A percentile compares a stretch with the other conserved stretches of the same genome.
Evolutionary conservation across 1,284 basidiomycete genomes (phyloP).

Genomic region (Volvariella volvacea): DNA sequence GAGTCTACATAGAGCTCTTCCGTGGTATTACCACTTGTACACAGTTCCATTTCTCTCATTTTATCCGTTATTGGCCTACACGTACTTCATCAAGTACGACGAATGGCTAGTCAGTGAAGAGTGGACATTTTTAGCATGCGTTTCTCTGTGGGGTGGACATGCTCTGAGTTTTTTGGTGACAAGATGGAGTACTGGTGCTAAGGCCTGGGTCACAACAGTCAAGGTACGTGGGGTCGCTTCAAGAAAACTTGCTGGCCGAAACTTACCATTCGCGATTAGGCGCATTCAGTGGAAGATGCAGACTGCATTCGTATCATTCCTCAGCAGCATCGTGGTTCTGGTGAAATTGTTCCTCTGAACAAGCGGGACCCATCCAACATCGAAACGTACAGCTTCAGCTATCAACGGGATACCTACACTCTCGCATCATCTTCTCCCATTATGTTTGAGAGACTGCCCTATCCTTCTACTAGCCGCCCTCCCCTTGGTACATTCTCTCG

Average conservation of each 20-base stretch:
- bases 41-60: conserved; percentile 78
- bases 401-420: conserved; percentile 94
- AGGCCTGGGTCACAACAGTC: conserved; percentile 73
- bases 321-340: conserved; percentile 81
- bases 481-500: conserved; percentile 62
- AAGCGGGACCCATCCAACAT: conserved; percentile 53
- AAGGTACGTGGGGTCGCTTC: conserved; percentile 34
- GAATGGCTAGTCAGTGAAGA: conserved; percentile 90
- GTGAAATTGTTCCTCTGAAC: conserved; percentile 80
- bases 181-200: conserved; percentile 81
- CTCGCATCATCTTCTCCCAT: conserved; percentile 52
- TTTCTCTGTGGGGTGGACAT: conserved; percentile 80
- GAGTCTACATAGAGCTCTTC: conserved; percentile 76
- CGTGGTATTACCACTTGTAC: conserved; percentile 78
- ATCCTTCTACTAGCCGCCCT: conserved; percentile 78
- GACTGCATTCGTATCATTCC: conserved; percentile 84
- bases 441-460: conserved; percentile 81
- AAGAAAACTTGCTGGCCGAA: conserved; percentile 18
- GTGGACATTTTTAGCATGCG: conserved; percentile 93
- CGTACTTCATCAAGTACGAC: conserved; percentile 89
- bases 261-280: conserved; percentile 26
- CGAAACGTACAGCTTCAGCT: conserved; percentile 81
- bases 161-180: conserved; percentile 92
- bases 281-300: conserved; percentile 63
- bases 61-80: conserved; percentile 88